Conservation (phyloP, 768 basidiomycete species). For the Collybiopsis luxurians region DNA sequence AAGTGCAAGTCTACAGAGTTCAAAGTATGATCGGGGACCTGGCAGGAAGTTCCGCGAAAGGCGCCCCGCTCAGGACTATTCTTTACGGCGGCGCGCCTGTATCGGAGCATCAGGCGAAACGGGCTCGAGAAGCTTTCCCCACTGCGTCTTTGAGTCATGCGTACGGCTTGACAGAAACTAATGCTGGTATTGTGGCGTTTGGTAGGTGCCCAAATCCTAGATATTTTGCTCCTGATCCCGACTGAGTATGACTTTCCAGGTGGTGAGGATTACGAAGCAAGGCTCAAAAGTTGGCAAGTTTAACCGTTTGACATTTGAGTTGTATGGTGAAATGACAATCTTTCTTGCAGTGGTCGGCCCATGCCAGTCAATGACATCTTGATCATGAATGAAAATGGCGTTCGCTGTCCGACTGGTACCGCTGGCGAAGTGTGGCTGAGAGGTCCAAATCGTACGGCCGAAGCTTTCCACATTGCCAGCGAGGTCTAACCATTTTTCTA, state of each 20-base stretch:
- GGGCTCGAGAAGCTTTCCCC: slow-evolving; percentile 7
- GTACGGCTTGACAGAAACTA: slow-evolving; percentile 10
- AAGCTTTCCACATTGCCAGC: too few species aligned
- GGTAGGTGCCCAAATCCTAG: not conserved
- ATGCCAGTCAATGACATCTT: slow-evolving; percentile 31
- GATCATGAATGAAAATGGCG: slow-evolving; percentile 22
- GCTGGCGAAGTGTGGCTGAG: slow-evolving; percentile 32
- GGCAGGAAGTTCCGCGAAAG: slow-evolving; percentile 44
- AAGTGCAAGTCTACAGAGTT: slow-evolving; percentile 43
- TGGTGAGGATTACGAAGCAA: not conserved
- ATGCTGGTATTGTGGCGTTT: slow-evolving; percentile 4
- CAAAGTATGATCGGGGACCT: slow-evolving; percentile 36
- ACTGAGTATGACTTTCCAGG: not conserved
- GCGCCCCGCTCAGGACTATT: slow-evolving; percentile 44
- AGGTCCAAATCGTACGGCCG: not conserved
- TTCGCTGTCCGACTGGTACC: slow-evolving; percentile 16
- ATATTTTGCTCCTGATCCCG: too few species aligned
- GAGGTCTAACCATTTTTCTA: not conserved
- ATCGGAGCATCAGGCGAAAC: slow-evolving; percentile 42
- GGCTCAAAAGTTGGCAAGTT: not conserved
- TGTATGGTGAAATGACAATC: too few species aligned
- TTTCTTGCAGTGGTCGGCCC: slow-evolving; percentile 28
- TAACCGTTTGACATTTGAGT: too few species aligned
- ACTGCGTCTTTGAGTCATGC: slow-evolving; percentile 5
- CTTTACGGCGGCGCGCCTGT: slow-evolving; percentile 54